phyloP scores from a whole-genome alignment of 345 rosid genomes.

The Corchorus capsularis region DNA sequence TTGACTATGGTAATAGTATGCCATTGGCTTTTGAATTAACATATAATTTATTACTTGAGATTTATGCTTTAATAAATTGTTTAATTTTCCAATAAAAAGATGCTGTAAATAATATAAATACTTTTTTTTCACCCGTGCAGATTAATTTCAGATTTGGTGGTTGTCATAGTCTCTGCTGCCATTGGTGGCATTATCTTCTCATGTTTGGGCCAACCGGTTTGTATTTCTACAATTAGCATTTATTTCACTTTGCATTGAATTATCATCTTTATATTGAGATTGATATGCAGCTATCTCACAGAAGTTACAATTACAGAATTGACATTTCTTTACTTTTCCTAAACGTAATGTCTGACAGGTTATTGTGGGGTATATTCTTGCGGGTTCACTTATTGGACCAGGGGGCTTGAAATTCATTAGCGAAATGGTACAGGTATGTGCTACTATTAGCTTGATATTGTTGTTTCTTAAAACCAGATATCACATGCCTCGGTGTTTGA shows the following conservation, averaged over 20 bases:
- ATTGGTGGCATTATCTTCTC: constrained; percentile 96
- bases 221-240: constrained; percentile 33
- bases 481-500: background rate
- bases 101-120: constrained; percentile 20
- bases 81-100: background rate
- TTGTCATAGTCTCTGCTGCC: constrained; percentile 96
- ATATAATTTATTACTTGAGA: constrained; percentile 16
- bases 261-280: constrained; percentile 3
- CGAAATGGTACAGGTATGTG: constrained; percentile 97
- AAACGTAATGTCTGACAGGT: constrained; percentile 44
- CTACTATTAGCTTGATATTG: constrained; percentile 9
- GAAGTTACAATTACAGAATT: background rate
- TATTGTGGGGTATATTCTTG: constrained; percentile 97
- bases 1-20: background rate
- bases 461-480: background rate
- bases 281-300: constrained; percentile 14
- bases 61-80: constrained; percentile 27
- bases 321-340: background rate
- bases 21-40: constrained; percentile 18
- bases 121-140: constrained; percentile 41
- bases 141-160: constrained; percentile 95
- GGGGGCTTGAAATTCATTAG: constrained; percentile 97
- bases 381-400: constrained; percentile 94
- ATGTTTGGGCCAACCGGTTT: constrained; percentile 96
- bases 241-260: constrained; percentile 17